These are phyloP conservation scores for Cryptosporidium felis DNA, from an alignment of 169 alveolate genomes.

Conservation along the genomic window DNA sequence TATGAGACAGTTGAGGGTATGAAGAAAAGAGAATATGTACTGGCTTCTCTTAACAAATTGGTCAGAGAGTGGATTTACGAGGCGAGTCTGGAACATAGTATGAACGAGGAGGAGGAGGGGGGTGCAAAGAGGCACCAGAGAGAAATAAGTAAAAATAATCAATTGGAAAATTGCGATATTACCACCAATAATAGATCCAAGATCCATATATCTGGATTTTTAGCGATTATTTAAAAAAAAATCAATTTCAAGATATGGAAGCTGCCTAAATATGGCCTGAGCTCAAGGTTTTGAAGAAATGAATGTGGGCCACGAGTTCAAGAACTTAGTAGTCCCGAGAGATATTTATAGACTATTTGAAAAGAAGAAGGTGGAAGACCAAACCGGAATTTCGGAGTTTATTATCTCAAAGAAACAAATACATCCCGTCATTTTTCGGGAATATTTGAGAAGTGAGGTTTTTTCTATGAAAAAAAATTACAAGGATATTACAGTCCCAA, in stretches of 20 bases:
- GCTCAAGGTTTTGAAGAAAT: not conserved
- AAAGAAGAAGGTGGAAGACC: not conserved
- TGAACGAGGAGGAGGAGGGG: constrained; percentile 89
- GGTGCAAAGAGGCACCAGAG: too few species aligned
- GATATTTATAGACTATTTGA: not conserved
- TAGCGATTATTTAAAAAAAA: too few species aligned
- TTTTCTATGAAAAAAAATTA: not conserved
- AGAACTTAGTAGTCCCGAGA: constrained; percentile 4
- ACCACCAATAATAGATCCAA: too few species aligned
- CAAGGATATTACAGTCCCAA: not conserved
- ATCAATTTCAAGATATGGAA: too few species aligned
- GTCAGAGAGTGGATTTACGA: constrained; percentile 88
- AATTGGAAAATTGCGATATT: too few species aligned
- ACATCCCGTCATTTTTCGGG: not conserved
- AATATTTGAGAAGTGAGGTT: not conserved
- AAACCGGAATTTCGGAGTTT: not conserved
- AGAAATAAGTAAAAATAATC: too few species aligned
- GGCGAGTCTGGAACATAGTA: constrained; percentile 83
- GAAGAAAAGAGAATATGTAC: constrained; percentile 71
- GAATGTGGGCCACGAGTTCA: constrained; percentile 5
- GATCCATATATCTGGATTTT: too few species aligned
- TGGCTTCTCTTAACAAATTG: constrained; percentile 86
- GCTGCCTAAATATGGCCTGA: too few species aligned
- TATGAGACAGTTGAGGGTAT: not conserved
- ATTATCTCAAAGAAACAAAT: not conserved